Conservation (phyloP, 805 yeast species). For the Torulaspora indica region DNA sequence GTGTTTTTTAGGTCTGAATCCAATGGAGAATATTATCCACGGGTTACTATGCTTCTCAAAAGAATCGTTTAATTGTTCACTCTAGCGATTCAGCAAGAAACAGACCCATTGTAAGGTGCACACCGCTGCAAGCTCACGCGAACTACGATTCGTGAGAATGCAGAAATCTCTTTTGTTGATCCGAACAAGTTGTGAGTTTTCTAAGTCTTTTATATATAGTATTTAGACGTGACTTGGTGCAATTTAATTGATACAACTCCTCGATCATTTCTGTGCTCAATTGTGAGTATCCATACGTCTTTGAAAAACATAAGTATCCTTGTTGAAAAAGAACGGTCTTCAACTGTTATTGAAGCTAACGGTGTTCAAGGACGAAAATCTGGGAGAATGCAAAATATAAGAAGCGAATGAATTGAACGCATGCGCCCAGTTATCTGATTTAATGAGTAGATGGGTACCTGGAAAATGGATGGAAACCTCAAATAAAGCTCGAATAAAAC, state of each 20-base stretch:
- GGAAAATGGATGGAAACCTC: conserved; percentile 5
- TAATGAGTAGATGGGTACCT: conserved; percentile 3
- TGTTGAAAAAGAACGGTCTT: background rate
- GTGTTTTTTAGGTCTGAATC: no score
- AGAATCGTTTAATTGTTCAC: no score
- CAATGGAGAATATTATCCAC: no score
- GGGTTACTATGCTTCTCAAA: no score
- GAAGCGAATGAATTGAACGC: conserved; percentile 1
- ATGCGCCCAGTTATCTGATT: background rate
- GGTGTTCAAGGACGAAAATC: background rate
- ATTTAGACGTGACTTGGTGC: conserved; percentile 7
- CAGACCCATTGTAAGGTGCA: no score
- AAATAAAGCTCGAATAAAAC: conserved; percentile 6
- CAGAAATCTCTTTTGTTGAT: no score
- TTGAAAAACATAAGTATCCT: background rate
- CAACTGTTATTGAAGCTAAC: background rate
- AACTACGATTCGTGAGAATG: no score
- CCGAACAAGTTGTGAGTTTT: no score
- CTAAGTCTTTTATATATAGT: background rate
- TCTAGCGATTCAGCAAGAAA: no score
- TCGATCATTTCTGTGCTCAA: conserved; percentile 7
- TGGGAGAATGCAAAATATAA: conserved; percentile 2
- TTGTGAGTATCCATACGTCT: background rate
- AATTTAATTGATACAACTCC: conserved; percentile 15
- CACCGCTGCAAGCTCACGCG: no score